Evolutionary conservation across 352 stramenopile species (phyloP), one percentile per base, ranked within the genome.

Genomic region (Phytopythium chamaehyphon): DNA sequence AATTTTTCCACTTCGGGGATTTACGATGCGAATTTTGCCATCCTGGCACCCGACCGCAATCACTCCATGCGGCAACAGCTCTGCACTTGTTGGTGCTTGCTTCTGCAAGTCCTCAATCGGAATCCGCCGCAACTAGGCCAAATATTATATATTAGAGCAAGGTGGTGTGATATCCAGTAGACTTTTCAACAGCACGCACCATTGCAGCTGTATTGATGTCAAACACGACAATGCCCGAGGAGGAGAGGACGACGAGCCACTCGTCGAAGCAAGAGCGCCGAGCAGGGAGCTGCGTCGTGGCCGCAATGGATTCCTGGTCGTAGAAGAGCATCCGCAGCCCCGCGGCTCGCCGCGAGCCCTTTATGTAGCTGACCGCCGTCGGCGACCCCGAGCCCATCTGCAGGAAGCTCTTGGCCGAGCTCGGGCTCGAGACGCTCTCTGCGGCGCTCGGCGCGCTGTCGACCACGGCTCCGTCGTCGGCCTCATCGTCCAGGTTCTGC

Each of bases 41-140:
- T 93, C 82, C 49, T 83, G 69, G 37, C 80, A 93, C 0, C 79
- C 82, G 19, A 93, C 88, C 3, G 77, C 82, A 8, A 93, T 49
- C 2, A 89, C 54, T 0, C 82, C 82, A 1, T 64, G 71, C 1
- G 82, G 79, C 8, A 93, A 63, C 2, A 89, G 71, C 38, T 73
- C 73, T 16, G 83, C 64, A 39, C 76, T 83, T 18, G 53, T 86
- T 1, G 82, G 78, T 8, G 68, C 53, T n/a, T 83, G 73, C 16
- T 76, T 69, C 19, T 85, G 71, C 2, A 93, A 48, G 21, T 90
- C 79, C 28, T 90, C 77, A 0, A 71, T 60, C 6, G 63, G 50
- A 5, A 86, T 54, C 6, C 57, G 66, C 14, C 70, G 70, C 19
- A 76, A 60, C 69, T 80, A n/a, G n/a, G n/a, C n/a, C n/a, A n/a